These are phyloP conservation scores for Leccinum pseudoinsigne DNA, from an alignment of 1,284 basidiomycete species.

Conservation along the genomic window DNA sequence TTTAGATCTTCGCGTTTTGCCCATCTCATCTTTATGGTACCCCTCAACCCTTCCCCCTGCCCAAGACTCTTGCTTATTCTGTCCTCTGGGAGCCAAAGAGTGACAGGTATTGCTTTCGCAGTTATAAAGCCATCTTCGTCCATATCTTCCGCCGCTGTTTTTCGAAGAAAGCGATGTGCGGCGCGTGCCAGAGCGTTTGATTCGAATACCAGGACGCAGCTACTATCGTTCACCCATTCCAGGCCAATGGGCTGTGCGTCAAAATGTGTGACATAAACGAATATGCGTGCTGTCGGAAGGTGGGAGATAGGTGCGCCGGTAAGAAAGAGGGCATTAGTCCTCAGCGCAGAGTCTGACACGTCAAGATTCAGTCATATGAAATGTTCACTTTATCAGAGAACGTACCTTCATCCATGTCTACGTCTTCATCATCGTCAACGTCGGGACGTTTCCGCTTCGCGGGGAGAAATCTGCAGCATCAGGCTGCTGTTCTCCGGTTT, in stretches of 20 bases:
- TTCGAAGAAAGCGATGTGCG: conserved; percentile 52
- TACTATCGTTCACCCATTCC: conserved; percentile 80
- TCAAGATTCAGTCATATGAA: neutral
- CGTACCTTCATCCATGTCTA: conserved; percentile 46
- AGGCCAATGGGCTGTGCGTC: conserved; percentile 65
- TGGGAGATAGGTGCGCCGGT: conserved; percentile 68
- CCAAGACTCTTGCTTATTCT: conserved; percentile 69
- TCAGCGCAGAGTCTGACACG: conserved; percentile 33
- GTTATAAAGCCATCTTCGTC: conserved; percentile 58
- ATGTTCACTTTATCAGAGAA: neutral
- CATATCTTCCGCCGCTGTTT: conserved; percentile 47
- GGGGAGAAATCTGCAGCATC: conserved; percentile 45
- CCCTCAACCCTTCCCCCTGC: conserved; percentile 61
- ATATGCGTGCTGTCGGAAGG: conserved; percentile 67
- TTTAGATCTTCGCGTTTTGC: conserved; percentile 69
- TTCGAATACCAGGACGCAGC: conserved; percentile 73
- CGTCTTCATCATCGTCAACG: conserved; percentile 41
- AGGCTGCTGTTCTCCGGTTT: conserved; percentile 40
- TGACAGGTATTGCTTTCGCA: conserved; percentile 65
- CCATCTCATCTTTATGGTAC: conserved; percentile 68
- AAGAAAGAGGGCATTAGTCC: conserved; percentile 70
- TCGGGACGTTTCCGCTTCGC: conserved; percentile 56
- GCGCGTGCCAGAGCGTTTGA: conserved; percentile 50
- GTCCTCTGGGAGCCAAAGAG: conserved; percentile 76
- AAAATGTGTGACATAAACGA: conserved; percentile 76